Conservation (phyloP, 2,329 filamentous ascomycete genomes). For the Phyllosticta ampelicida region DNA sequence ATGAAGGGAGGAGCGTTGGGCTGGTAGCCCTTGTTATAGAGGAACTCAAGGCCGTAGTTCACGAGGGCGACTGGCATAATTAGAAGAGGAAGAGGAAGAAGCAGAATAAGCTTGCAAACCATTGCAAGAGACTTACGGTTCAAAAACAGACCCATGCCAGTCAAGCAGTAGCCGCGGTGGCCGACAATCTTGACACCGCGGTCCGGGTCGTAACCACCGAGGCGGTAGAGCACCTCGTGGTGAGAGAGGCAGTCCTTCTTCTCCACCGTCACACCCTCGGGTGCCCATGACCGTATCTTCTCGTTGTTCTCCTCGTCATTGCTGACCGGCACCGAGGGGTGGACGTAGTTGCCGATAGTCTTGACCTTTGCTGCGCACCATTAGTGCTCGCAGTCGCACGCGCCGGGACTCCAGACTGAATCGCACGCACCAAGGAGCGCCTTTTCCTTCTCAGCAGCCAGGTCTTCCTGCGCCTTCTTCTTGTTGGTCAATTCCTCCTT, state of each 20-base stretch:
- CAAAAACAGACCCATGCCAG: conserved; percentile 78
- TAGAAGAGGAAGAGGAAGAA: no score
- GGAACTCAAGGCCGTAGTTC: conserved; percentile 89
- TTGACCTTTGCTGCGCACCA: conserved; percentile 51
- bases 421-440: conserved; percentile 44
- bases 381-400: neutral
- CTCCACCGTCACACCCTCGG: conserved; percentile 60
- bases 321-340: conserved; percentile 74
- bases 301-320: conserved; percentile 84
- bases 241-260: conserved; percentile 77
- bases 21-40: conserved; percentile 69
- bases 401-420: neutral
- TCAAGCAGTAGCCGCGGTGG: conserved; percentile 87
- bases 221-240: conserved; percentile 79
- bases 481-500: conserved; percentile 69
- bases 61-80: conserved; percentile 59
- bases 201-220: conserved; percentile 89
- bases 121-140: conserved; percentile 36
- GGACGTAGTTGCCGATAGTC: conserved; percentile 83
- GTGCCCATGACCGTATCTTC: conserved; percentile 67
- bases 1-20: conserved; percentile 71
- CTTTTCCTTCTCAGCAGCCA: conserved; percentile 63
- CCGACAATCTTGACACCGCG: conserved; percentile 86
- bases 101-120: no score
- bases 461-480: conserved; percentile 68